These are phyloP conservation scores for Raffaelea arxii DNA, from an alignment of 2,329 filamentous ascomycete species.

Conservation along the genomic window DNA sequence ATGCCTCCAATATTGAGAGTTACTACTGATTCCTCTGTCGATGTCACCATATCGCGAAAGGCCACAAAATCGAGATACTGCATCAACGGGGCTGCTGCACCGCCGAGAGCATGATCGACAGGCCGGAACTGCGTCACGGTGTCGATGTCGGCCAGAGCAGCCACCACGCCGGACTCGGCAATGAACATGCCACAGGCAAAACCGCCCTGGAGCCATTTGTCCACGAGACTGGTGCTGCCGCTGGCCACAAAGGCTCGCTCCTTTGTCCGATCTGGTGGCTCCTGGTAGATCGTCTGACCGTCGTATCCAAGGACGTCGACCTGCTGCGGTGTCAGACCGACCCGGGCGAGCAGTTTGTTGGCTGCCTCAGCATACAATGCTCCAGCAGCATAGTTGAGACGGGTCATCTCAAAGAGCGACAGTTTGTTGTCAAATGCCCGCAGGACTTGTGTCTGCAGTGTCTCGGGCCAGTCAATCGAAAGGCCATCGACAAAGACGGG, in stretches of 20 bases:
- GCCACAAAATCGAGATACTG: constrained; percentile 22
- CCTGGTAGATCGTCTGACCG: constrained; percentile 22
- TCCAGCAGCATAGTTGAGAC: constrained; percentile 21
- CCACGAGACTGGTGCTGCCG: constrained; percentile 16
- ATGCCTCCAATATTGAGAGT: constrained; percentile 23
- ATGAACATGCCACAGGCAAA: constrained; percentile 20
- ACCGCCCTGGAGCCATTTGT: constrained; percentile 19
- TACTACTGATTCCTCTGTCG: constrained; percentile 9
- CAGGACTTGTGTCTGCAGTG: constrained; percentile 17
- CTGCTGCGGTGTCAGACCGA: constrained; percentile 14
- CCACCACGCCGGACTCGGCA: constrained; percentile 20
- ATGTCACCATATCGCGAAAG: constrained; percentile 15
- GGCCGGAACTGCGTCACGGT: constrained; percentile 21
- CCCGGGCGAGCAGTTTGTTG: constrained; percentile 15
- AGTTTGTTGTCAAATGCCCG: constrained; percentile 18
- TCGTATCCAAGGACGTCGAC: constrained; percentile 21
- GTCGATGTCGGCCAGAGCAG: constrained; percentile 18
- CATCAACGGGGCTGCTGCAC: constrained; percentile 20
- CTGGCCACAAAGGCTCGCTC: constrained; percentile 13
- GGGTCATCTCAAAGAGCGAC: constrained; percentile 18
- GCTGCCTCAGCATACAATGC: constrained; percentile 19
- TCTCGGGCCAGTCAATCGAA: constrained; percentile 19
- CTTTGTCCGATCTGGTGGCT: constrained; percentile 16
- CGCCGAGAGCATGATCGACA: constrained; percentile 19
- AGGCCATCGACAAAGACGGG: constrained; percentile 18